These are phyloP conservation scores for Brettanomyces custersianus DNA, from an alignment of 805 yeast species.

Conservation along the genomic window DNA sequence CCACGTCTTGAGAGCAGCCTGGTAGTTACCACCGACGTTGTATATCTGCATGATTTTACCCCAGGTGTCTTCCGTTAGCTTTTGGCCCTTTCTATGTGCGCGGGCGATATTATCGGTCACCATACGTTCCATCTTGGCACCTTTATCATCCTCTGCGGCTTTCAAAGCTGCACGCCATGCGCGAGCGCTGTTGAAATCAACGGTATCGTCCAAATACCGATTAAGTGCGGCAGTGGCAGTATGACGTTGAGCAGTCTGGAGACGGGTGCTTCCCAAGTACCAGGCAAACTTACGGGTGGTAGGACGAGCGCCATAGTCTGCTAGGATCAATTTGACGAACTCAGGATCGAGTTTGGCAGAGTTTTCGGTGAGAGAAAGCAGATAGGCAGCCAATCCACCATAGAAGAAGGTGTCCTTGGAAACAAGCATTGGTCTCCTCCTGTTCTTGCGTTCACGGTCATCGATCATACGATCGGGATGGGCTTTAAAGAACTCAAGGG, in stretches of 20 bases:
- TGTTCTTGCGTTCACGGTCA: conserved; percentile 2
- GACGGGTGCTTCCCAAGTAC: not conserved
- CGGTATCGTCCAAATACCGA: conserved; percentile 1
- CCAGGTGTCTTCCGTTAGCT: conserved; percentile 33
- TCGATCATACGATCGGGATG: conserved; percentile 9
- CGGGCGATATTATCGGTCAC: conserved; percentile 13
- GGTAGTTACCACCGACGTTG: conserved; percentile 26
- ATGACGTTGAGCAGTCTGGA: conserved; percentile 6
- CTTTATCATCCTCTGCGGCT: conserved; percentile 12
- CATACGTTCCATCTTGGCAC: conserved; percentile 9
- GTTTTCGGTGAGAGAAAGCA: conserved; percentile 13
- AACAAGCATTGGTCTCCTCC: conserved; percentile 3
- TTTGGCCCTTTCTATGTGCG: conserved; percentile 20
- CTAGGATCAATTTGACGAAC: conserved; percentile 13
- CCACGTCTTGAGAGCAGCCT: conserved; percentile 39
- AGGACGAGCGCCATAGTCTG: conserved; percentile 1
- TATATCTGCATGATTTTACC: conserved; percentile 38
- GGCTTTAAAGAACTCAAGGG: conserved; percentile 17
- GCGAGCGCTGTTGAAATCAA: conserved; percentile 15
- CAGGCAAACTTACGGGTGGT: not conserved
- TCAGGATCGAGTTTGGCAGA: conserved; percentile 12
- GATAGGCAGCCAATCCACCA: conserved; percentile 12
- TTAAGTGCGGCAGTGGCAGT: conserved; percentile 6
- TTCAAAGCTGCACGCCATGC: conserved; percentile 9
- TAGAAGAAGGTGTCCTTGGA: conserved; percentile 6